phyloP scores from a whole-genome alignment of 331 rosid genomes.

The Rhamnella rubrinervis region DNA sequence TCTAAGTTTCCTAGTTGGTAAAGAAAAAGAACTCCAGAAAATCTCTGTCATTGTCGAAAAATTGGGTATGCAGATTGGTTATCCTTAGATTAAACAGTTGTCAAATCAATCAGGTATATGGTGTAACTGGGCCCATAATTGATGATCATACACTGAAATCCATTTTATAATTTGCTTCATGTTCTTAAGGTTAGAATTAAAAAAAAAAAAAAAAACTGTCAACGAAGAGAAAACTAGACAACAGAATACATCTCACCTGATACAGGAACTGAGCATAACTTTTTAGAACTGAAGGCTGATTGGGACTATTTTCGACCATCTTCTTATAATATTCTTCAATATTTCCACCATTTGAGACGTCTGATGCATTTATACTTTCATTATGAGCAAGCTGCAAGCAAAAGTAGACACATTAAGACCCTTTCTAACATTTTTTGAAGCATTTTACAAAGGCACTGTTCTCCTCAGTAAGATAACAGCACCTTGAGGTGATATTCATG shows the following conservation, averaged over 20 bases:
- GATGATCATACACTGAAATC: no score
- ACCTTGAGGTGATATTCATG: constrained; percentile 42
- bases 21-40: no score
- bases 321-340: constrained; percentile 50
- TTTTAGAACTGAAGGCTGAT: constrained; percentile 54
- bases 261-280: constrained; percentile 70
- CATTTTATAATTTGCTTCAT: not conserved
- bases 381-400: constrained; percentile 42
- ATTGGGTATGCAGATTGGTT: no score
- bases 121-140: no score
- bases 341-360: constrained; percentile 16
- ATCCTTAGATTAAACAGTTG: no score
- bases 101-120: no score
- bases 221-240: not conserved
- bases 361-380: constrained; percentile 22
- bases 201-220: not conserved
- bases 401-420: constrained; percentile 18
- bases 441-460: constrained; percentile 4
- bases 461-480: constrained; percentile 5
- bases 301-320: constrained; percentile 56
- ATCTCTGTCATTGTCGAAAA: no score
- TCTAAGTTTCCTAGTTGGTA: no score
- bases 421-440: constrained; percentile 6
- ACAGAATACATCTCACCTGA: constrained; percentile 48
- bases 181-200: not conserved